phyloP scores from a whole-genome alignment of 2,329 filamentous ascomycete genomes.

The Diaporthe nobilis region DNA sequence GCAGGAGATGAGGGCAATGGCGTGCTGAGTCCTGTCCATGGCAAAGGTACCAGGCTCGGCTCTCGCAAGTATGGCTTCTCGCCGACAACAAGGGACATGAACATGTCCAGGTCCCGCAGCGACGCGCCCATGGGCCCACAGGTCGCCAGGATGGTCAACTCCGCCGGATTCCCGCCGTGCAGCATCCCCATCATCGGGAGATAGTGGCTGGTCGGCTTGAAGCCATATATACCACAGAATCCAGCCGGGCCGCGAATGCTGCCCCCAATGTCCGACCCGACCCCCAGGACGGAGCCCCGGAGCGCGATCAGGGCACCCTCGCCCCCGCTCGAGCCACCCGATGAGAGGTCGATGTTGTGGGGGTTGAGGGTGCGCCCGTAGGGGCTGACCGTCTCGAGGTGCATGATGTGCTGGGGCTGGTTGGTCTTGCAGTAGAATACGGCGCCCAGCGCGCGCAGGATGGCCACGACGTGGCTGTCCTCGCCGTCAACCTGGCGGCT shows the following conservation, averaged over 20 bases:
- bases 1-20: constrained; percentile 19
- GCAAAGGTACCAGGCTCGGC: constrained; percentile 48
- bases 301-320: constrained; percentile 58
- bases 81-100: constrained; percentile 48
- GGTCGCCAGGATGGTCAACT: constrained; percentile 53
- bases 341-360: constrained; percentile 69
- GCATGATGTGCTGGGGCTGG: constrained; percentile 70
- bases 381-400: constrained; percentile 72
- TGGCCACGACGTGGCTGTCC: constrained; percentile 69
- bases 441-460: constrained; percentile 71
- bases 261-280: constrained; percentile 60
- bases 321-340: constrained; percentile 77
- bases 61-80: constrained; percentile 49
- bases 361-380: constrained; percentile 76
- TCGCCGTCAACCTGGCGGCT: constrained; percentile 63
- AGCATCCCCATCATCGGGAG: constrained; percentile 49
- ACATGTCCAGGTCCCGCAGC: constrained; percentile 53
- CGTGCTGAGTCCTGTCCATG: constrained; percentile 50
- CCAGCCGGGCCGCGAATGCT: constrained; percentile 57
- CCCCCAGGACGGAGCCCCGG: constrained; percentile 56
- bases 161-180: constrained; percentile 46
- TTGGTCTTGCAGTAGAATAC: constrained; percentile 79
- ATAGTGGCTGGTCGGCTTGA: constrained; percentile 45
- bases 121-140: constrained; percentile 53
- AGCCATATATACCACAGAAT: constrained; percentile 51